Evolutionary conservation across 768 basidiomycete species (phyloP).

Genomic region (Serendipita sp.): DNA sequence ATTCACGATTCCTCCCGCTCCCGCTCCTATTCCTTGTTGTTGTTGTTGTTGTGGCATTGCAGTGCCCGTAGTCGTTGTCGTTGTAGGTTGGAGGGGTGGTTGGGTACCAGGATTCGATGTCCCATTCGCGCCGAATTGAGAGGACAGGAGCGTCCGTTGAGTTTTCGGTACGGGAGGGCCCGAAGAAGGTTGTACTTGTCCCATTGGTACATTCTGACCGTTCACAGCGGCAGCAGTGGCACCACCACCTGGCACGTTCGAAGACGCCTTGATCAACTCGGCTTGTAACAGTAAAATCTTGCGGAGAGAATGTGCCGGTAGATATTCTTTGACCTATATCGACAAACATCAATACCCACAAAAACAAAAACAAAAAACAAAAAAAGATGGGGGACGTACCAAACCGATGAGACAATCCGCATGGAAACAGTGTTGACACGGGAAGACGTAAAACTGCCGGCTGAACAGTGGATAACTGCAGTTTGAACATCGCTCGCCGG

Average conservation of each 20-base stretch:
- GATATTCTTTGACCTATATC: constrained; percentile 73
- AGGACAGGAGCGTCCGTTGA: not conserved
- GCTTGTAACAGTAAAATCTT: constrained; percentile 75
- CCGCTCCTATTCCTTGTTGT: constrained; percentile 47
- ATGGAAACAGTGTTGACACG: constrained; percentile 95
- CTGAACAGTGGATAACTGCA: constrained; percentile 64
- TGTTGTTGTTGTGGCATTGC: constrained; percentile 26
- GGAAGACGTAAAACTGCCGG: constrained; percentile 95
- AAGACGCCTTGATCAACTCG: constrained; percentile 50
- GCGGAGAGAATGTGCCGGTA: constrained; percentile 66
- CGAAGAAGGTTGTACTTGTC: not conserved
- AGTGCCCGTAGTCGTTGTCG: constrained; percentile 14
- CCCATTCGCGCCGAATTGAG: not conserved
- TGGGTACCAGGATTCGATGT: constrained; percentile 13
- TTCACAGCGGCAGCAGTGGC: not conserved
- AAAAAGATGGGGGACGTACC: constrained; percentile 35
- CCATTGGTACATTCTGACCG: not conserved
- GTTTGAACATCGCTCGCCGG: constrained; percentile 68
- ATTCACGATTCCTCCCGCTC: too few species aligned
- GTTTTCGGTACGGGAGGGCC: not conserved
- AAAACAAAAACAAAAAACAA: not conserved
- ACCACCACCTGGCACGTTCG: not conserved
- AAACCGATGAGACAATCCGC: constrained; percentile 90
- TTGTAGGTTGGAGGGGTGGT: constrained; percentile 14
- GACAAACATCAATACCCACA: not conserved